These are phyloP conservation scores for Pythium aquatile DNA, from an alignment of 352 stramenopile genomes.

Conservation along the genomic window DNA sequence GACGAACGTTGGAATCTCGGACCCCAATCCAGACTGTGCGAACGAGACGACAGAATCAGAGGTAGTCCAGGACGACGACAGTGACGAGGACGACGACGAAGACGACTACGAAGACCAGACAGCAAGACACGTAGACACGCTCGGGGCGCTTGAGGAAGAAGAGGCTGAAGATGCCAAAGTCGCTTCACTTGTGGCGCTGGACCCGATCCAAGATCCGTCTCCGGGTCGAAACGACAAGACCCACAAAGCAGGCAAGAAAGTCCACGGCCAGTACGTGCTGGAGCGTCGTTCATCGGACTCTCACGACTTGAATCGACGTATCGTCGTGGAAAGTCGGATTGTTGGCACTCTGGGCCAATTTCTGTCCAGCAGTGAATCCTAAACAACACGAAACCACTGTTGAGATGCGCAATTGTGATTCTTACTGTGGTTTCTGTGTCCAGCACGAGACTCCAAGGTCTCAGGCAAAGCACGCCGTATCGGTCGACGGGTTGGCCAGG, in stretches of 20 bases:
- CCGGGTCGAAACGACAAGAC: neutral
- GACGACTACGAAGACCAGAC: slow-evolving; percentile 3
- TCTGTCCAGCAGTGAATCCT: neutral
- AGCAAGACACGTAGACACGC: slow-evolving; percentile 8
- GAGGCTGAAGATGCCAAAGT: slow-evolving; percentile 3
- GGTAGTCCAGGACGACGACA: neutral
- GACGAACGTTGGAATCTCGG: neutral
- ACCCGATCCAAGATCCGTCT: no score
- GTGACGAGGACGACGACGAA: neutral
- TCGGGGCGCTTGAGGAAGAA: slow-evolving; percentile 7
- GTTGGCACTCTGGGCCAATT: slow-evolving; percentile 7
- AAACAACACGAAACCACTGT: neutral
- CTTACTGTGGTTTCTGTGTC: no score
- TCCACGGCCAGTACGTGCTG: neutral
- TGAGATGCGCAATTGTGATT: neutral
- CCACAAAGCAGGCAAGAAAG: slow-evolving; percentile 7
- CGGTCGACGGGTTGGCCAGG: slow-evolving; percentile 3
- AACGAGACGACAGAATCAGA: no score
- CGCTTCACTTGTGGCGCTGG: no score
- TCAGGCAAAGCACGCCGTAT: slow-evolving; percentile 15
- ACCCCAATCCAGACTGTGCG: no score
- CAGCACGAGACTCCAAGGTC: neutral
- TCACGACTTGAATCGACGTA: neutral
- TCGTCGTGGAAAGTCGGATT: neutral
- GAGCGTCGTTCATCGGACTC: neutral